Conservation (phyloP, 306 rosid genomes). For the Prunus dulcis region DNA sequence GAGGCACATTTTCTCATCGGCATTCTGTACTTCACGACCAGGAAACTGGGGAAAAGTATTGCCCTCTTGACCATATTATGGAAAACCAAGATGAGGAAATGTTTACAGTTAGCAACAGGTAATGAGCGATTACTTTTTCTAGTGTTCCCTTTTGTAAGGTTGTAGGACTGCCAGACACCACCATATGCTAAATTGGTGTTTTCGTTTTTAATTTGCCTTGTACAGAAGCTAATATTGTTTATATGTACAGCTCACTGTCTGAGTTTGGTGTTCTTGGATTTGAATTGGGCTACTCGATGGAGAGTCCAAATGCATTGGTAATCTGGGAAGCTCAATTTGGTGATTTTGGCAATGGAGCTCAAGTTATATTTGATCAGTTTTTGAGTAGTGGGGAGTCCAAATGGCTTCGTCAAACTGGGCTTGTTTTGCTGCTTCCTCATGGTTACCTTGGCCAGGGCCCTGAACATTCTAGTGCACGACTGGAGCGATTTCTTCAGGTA, state of each 20-base stretch:
- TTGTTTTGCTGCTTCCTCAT: slow-evolving; percentile 89
- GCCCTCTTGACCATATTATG: slow-evolving; percentile 81
- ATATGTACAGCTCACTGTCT: slow-evolving; percentile 73
- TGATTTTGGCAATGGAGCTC: slow-evolving; percentile 96
- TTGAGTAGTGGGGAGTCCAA: slow-evolving; percentile 90
- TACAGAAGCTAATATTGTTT: slow-evolving; percentile 18
- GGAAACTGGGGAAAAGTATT: slow-evolving; percentile 73
- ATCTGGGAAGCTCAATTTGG: slow-evolving; percentile 99
- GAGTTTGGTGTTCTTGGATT: slow-evolving; percentile 98
- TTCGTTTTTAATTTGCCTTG: slow-evolving; percentile 5
- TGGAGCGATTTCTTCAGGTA: slow-evolving; percentile 97
- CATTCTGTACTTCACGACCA: slow-evolving; percentile 95
- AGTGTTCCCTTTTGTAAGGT: background rate
- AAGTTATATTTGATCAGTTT: slow-evolving; percentile 92
- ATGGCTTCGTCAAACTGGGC: slow-evolving; percentile 98
- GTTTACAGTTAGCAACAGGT: slow-evolving; percentile 99
- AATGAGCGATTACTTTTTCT: slow-evolving; percentile 19
- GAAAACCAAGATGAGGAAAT: slow-evolving; percentile 85
- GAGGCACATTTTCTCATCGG: slow-evolving; percentile 96
- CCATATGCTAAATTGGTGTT: background rate
- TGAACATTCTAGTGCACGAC: slow-evolving; percentile 88
- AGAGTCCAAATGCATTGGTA: slow-evolving; percentile 88
- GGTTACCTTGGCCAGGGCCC: slow-evolving; percentile 99
- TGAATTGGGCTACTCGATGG: slow-evolving; percentile 97
- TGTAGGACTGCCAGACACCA: background rate